phyloP scores from a whole-genome alignment of 2,329 filamentous ascomycete species.

The Torrubiella hemipterigena region DNA sequence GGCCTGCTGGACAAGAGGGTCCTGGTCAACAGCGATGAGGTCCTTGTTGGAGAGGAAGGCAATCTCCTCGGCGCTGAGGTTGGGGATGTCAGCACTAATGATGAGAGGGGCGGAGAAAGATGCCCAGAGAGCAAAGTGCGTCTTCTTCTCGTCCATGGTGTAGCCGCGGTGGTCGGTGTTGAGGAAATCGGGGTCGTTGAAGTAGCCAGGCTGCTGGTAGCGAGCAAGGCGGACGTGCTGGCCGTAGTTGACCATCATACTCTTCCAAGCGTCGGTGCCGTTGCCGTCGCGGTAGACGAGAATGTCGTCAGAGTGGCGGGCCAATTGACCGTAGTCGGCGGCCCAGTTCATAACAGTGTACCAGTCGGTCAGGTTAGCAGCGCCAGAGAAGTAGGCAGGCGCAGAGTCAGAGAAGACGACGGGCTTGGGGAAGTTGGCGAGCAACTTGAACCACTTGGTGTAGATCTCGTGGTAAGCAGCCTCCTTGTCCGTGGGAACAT shows the following conservation, averaged over 20 bases:
- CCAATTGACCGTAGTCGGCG: conserved; percentile 25
- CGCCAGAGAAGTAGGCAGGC: conserved; percentile 28
- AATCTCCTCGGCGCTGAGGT: conserved; percentile 19
- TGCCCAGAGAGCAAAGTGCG: conserved; percentile 23
- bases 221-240: conserved; percentile 28
- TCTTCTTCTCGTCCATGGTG: conserved; percentile 20
- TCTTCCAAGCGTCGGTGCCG: conserved; percentile 34
- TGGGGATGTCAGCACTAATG: conserved; percentile 25
- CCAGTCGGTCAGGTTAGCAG: conserved; percentile 27
- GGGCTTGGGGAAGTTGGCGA: conserved; percentile 19
- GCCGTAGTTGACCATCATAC: conserved; percentile 34
- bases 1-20: conserved; percentile 27
- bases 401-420: conserved; percentile 33
- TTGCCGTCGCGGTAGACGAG: conserved; percentile 25
- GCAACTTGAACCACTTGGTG: conserved; percentile 28
- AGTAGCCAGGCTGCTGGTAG: conserved; percentile 23
- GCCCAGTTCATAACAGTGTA: conserved; percentile 32
- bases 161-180: conserved; percentile 22
- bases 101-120: conserved; percentile 22
- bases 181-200: conserved; percentile 26
- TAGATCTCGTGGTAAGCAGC: conserved; percentile 19
- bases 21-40: conserved; percentile 29
- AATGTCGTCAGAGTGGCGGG: conserved; percentile 29
- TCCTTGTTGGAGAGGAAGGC: conserved; percentile 25
- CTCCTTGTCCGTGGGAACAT: conserved; percentile 16